Conservation (phyloP, 306 rosid species). For the Citrullus amarus region DNA sequence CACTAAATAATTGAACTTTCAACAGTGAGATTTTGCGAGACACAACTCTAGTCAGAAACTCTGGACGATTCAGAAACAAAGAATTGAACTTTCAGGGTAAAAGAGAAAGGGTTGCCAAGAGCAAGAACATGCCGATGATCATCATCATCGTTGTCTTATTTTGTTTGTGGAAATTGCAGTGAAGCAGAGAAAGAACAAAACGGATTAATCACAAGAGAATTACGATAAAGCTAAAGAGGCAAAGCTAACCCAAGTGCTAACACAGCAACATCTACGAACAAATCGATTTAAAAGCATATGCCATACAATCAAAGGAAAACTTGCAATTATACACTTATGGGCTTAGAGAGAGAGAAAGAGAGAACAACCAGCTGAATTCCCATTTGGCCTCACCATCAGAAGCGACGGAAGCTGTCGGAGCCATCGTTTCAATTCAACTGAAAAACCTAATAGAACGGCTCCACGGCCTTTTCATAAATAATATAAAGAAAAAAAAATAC, state of each 20-base stretch:
- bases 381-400: constrained; percentile 22
- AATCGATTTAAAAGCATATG: neutral
- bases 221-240: neutral
- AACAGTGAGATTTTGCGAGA: neutral
- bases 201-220: neutral
- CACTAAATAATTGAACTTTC: neutral
- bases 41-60: neutral
- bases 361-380: constrained; percentile 53
- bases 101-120: neutral
- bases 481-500: no score
- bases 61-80: neutral
- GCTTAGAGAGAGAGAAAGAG: neutral
- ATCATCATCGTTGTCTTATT: neutral
- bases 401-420: constrained; percentile 18
- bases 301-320: neutral
- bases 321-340: neutral
- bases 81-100: neutral
- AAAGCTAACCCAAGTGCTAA: neutral
- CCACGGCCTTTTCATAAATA: no score
- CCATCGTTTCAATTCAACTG: constrained; percentile 16
- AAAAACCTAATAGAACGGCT: no score
- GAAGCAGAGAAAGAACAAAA: neutral
- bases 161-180: neutral
- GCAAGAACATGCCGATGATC: neutral
- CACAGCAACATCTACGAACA: neutral